These are phyloP conservation scores for Fusarium sp. DNA, from an alignment of 2,329 filamentous ascomycete species.

Conservation along the genomic window DNA sequence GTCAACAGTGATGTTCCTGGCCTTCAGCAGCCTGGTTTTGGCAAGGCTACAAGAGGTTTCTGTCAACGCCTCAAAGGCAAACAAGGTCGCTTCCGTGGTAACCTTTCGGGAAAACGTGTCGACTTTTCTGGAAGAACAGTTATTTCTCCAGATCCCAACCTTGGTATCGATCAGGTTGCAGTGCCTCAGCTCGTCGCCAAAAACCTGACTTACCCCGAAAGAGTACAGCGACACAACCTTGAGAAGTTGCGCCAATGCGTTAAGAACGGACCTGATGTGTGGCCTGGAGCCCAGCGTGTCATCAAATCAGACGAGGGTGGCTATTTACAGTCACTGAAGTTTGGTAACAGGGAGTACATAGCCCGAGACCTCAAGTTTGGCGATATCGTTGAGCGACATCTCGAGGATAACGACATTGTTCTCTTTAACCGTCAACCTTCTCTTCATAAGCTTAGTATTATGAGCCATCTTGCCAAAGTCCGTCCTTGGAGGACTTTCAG, in stretches of 20 bases:
- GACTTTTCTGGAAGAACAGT: conserved; percentile 98
- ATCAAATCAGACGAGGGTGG: conserved; percentile 74
- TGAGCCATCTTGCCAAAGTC: conserved; percentile 93
- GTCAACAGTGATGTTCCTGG: conserved; percentile 97
- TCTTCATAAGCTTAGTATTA: conserved; percentile 97
- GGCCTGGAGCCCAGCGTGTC: conserved; percentile 89
- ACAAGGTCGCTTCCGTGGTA: conserved; percentile 95
- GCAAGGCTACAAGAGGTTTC: conserved; percentile 91
- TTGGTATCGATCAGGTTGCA: conserved; percentile 93
- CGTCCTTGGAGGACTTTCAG: conserved; percentile 96
- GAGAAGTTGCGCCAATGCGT: conserved; percentile 81
- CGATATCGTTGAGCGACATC: conserved; percentile 91
- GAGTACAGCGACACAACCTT: conserved; percentile 85
- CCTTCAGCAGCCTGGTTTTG: conserved; percentile 86
- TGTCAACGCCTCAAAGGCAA: conserved; percentile 97
- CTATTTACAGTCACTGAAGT: conserved; percentile 80
- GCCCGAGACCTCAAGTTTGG: conserved; percentile 81
- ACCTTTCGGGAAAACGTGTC: conserved; percentile 96
- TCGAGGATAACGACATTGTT: conserved; percentile 95
- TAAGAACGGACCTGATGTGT: conserved; percentile 77
- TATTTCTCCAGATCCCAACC: conserved; percentile 95
- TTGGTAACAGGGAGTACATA: conserved; percentile 75
- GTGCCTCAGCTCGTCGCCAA: conserved; percentile 92
- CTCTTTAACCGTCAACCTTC: conserved; percentile 98
- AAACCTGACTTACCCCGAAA: conserved; percentile 94